Percentiles rank a stretch among this genome's conserved stretches.
Conservation (phyloP, 2,329 filamentous ascomycete species). For the Exophiala sideris region DNA sequence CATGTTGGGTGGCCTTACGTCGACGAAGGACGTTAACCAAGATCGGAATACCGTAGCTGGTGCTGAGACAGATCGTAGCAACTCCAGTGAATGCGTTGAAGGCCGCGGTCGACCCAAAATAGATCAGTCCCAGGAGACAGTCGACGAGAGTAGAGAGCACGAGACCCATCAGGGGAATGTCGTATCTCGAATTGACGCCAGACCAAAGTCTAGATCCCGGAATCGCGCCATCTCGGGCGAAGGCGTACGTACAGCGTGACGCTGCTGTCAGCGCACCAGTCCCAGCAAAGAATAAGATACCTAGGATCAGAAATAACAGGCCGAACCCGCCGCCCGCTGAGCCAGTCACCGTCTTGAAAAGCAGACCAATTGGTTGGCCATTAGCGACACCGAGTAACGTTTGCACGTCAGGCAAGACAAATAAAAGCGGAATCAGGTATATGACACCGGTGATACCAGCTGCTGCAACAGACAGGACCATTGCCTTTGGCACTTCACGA, state of each 20-base stretch:
- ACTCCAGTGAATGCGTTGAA: conserved; percentile 24
- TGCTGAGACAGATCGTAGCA: conserved; percentile 50
- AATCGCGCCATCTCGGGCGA: conserved; percentile 22
- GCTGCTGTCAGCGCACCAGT: conserved; percentile 51
- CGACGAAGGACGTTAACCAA: conserved; percentile 45
- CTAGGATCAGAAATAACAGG: conserved; percentile 46
- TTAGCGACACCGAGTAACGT: conserved; percentile 37
- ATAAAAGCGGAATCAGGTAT: conserved; percentile 50
- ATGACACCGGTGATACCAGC: conserved; percentile 50
- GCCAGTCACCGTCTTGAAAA: conserved; percentile 45
- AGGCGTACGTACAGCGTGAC: conserved; percentile 49
- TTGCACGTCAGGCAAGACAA: conserved; percentile 46
- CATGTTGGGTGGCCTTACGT: conserved; percentile 43
- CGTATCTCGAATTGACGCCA: conserved; percentile 11
- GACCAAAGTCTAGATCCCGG: conserved; percentile 14
- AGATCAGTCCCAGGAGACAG: conserved; percentile 44
- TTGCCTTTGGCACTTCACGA: conserved; percentile 49
- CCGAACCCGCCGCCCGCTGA: conserved; percentile 46
- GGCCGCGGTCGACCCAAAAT: conserved; percentile 21
- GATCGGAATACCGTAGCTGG: conserved; percentile 48
- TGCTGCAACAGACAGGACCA: conserved; percentile 49
- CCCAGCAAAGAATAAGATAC: conserved; percentile 65
- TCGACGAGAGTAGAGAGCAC: conserved; percentile 42
- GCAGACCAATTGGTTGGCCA: conserved; percentile 52
- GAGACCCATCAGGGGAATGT: conserved; percentile 19